Conservation (phyloP, 139 green algal species). For the Dunaliella primolecta region DNA sequence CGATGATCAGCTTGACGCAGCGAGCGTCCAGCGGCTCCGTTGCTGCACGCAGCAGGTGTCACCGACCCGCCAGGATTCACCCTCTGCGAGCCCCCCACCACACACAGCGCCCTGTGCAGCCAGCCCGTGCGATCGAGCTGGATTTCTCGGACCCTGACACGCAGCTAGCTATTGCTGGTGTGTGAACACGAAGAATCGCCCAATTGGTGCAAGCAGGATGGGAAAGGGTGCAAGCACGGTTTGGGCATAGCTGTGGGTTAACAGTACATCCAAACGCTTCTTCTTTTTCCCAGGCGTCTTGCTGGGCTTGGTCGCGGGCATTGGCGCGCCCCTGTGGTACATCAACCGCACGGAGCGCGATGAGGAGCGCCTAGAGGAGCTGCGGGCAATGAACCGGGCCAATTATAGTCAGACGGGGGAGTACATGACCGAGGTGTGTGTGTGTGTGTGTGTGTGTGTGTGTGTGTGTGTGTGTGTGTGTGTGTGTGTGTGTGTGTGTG, state of each 20-base stretch:
- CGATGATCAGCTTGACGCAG: no score
- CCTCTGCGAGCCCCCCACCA: no score
- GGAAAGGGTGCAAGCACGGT: background rate
- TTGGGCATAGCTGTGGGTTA: no score
- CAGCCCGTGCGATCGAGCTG: constrained; percentile 60
- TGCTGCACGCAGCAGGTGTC: no score
- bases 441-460: background rate
- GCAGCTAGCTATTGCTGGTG: constrained; percentile 43
- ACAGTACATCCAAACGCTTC: no score
- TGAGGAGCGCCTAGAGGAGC: constrained; percentile 76
- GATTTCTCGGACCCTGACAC: constrained; percentile 74
- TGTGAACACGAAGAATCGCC: no score
- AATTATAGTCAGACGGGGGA: constrained; percentile 76
- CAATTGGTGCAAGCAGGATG: no score
- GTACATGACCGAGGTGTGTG: constrained; percentile 66
- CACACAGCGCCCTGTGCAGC: no score
- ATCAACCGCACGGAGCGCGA: constrained; percentile 69
- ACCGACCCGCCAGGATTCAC: no score
- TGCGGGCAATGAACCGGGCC: constrained; percentile 76
- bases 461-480: background rate
- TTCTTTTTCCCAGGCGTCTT: constrained; percentile 29
- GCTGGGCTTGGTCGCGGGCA: constrained; percentile 36
- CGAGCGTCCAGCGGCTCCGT: no score
- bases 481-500: no score
- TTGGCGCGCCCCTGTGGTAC: constrained; percentile 77